Conservation (phyloP, 768 basidiomycete genomes). For the Leccinum uliginosum region DNA sequence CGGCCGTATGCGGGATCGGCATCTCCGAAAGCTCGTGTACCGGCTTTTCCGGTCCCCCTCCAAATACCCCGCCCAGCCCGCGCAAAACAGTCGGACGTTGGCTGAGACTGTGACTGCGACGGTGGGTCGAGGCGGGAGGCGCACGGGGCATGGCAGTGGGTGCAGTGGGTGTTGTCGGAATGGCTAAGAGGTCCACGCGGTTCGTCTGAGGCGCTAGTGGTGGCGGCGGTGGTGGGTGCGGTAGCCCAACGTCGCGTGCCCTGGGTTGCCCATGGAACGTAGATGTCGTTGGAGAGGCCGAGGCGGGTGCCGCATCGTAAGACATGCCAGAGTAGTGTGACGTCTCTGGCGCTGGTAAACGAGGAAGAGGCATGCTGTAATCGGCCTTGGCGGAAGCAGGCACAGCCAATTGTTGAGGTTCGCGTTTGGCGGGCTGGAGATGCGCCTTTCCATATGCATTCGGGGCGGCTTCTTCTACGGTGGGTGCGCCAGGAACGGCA, state of each 20-base stretch:
- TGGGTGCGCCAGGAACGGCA: slow-evolving; percentile 13
- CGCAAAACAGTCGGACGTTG: slow-evolving; percentile 57
- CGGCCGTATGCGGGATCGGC: slow-evolving; percentile 57
- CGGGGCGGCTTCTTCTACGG: slow-evolving; percentile 20
- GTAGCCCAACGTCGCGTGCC: slow-evolving; percentile 57
- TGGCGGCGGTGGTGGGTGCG: slow-evolving; percentile 10
- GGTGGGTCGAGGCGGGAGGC: slow-evolving; percentile 74
- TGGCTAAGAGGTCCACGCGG: slow-evolving; percentile 24
- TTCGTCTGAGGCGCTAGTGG: slow-evolving; percentile 31
- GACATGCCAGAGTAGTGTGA: slow-evolving; percentile 80
- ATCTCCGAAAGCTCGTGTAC: slow-evolving; percentile 42
- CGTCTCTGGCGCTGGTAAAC: slow-evolving; percentile 75
- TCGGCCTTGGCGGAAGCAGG: slow-evolving; percentile 49
- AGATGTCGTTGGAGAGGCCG: slow-evolving; percentile 55
- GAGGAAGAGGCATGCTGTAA: slow-evolving; percentile 79
- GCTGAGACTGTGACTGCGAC: slow-evolving; percentile 79
- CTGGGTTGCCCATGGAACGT: slow-evolving; percentile 60
- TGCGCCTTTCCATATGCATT: slow-evolving; percentile 26
- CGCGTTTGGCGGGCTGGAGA: slow-evolving; percentile 31
- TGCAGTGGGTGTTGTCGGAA: slow-evolving; percentile 26
- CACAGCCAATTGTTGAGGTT: slow-evolving; percentile 20
- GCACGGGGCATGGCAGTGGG: slow-evolving; percentile 50
- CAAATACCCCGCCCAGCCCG: slow-evolving; percentile 62
- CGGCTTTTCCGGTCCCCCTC: slow-evolving; percentile 31
- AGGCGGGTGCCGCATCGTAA: slow-evolving; percentile 52